Base-by-base conservation (phyloP, 371 early-diverging fungal genomes). In the Mortierella sp. region DNA sequence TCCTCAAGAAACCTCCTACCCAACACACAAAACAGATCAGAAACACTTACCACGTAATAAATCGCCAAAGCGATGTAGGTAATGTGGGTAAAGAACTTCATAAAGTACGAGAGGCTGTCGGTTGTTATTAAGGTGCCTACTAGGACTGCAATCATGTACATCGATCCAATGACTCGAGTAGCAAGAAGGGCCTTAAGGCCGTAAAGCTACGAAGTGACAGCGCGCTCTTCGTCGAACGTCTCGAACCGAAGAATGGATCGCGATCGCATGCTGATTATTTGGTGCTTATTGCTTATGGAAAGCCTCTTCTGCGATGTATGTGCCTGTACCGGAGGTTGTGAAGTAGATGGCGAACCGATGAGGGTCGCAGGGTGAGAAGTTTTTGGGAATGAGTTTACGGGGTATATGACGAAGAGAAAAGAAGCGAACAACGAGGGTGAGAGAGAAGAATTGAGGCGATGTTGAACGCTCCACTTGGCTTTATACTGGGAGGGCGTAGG, bases 81-180 rank as follows among this genome's bases (percentile, higher is more conserved):
- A 31, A 73, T 73, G 29, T 72, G 67, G 50, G 77, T 71, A 31
- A 77, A 77, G 45, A 72, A 77, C 13, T 63, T 50, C n/a, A 77
- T 72, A 44, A 77, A 72, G 40, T 73, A 77, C 22, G n/a, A 2
- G 1, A 77, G 40, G 53, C 77, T 71, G 1, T 67, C 50, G 19
- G 73, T 68, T 0, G 77, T 72, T 7, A 68, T 73, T 4, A 77
- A 37, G 4, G 77, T 72, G 2, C 73, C 77, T 3, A 72, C 64
- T 6, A 77, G 63, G 22, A 77, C 77, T 4, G 73, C 72, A 19
- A 68, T 1, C 14, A 72, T 67, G 53, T 77, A 77, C 13, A 72
- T 9, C 7, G 64, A 44, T n/a, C 77, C 68, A 13, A 77, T 2
- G 16, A 44, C 40, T 39, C 72, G 71, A 31, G 72, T 77, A 16